A percentile compares a stretch with the other conserved stretches of the same genome.
These are phyloP conservation scores for Cryphonectria nitschkei DNA, from an alignment of 2,329 filamentous ascomycete genomes.

Conservation along the genomic window DNA sequence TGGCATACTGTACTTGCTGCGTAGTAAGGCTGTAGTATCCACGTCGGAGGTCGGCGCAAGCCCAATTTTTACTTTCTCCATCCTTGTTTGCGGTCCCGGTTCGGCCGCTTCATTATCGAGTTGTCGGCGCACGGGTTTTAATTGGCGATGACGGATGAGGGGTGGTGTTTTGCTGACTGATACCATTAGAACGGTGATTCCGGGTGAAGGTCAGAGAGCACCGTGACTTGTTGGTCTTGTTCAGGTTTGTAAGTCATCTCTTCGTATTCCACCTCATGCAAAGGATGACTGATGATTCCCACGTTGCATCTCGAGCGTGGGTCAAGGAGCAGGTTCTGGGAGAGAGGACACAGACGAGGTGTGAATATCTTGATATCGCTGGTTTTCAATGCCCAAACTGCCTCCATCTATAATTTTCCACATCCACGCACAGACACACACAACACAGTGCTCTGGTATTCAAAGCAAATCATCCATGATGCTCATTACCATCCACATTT, in stretches of 20 bases:
- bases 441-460: neutral
- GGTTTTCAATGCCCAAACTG: neutral
- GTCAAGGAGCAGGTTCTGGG: neutral
- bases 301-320: neutral
- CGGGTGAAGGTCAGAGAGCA: neutral
- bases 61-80: neutral
- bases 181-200: neutral
- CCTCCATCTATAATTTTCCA: constrained; percentile 1
- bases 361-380: neutral
- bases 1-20: neutral
- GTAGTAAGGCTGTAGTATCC: neutral
- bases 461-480: neutral
- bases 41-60: constrained; percentile 8
- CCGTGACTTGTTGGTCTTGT: neutral
- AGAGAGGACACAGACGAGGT: neutral
- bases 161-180: neutral
- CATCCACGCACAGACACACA: neutral
- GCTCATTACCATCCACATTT: constrained; percentile 8
- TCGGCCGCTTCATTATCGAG: constrained; percentile 1
- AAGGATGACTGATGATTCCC: neutral
- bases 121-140: neutral
- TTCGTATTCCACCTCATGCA: neutral
- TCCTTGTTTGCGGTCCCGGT: constrained; percentile 6
- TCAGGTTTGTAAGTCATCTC: neutral
- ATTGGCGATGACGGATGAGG: neutral